A percentile compares a stretch with the other conserved stretches of the same genome.
Evolutionary conservation across 257 asterid species (phyloP).

Genomic region (Scutellaria barbata): DNA sequence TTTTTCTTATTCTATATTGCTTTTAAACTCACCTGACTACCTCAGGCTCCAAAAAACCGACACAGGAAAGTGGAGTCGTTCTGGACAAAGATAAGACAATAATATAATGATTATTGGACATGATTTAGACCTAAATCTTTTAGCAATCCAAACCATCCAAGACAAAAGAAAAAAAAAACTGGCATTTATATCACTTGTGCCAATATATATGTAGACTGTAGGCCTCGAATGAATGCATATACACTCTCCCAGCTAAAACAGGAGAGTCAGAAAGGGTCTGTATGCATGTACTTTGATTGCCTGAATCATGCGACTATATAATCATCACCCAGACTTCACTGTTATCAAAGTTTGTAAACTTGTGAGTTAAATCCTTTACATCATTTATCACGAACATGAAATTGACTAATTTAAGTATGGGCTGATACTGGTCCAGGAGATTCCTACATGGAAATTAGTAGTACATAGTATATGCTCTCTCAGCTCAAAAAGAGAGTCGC

Average conservation of each 20-base stretch:
- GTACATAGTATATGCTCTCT: too few relatives aligned
- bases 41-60: slow-evolving; percentile 8
- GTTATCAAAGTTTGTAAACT: neutral
- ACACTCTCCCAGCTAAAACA: slow-evolving; percentile 21
- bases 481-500: too few relatives aligned
- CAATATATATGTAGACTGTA: slow-evolving; percentile 3
- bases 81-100: slow-evolving; percentile 1
- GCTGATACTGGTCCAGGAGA: too few relatives aligned
- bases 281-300: slow-evolving; percentile 10
- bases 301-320: neutral
- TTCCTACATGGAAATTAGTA: too few relatives aligned
- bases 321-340: slow-evolving; percentile 9
- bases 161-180: neutral
- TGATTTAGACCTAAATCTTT: neutral
- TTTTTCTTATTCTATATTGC: neutral
- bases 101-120: neutral
- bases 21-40: neutral
- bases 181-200: neutral
- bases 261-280: slow-evolving; percentile 5
- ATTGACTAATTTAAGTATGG: too few relatives aligned
- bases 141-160: neutral
- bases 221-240: slow-evolving; percentile 1
- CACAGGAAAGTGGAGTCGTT: neutral
- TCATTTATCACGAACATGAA: too few relatives aligned
- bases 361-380: neutral